These are phyloP conservation scores for Myochromella boudieri DNA, from an alignment of 768 basidiomycete genomes.

Conservation along the genomic window DNA sequence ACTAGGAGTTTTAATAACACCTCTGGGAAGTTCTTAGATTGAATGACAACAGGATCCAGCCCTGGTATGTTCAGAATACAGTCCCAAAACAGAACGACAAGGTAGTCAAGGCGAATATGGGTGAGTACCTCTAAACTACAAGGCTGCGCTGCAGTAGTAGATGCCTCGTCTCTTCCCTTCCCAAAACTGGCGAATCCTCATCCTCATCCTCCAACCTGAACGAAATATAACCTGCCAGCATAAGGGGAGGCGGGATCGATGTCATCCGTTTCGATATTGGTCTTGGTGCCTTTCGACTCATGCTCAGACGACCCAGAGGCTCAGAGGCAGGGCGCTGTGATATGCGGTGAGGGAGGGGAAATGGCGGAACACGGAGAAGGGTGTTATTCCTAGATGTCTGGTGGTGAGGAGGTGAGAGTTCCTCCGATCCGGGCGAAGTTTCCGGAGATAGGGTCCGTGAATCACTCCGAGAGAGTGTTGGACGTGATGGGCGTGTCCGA, in stretches of 20 bases:
- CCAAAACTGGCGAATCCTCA: slow-evolving; percentile 3
- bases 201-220: neutral
- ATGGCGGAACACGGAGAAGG: slow-evolving; percentile 9
- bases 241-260: slow-evolving; percentile 7
- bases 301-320: neutral
- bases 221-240: neutral
- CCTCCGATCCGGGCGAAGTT: neutral
- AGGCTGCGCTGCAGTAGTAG: too few relatives aligned
- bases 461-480: neutral
- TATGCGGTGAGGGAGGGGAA: slow-evolving; percentile 9
- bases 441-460: neutral
- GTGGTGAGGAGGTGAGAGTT: neutral
- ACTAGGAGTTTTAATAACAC: too few relatives aligned
- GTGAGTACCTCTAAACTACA: too few relatives aligned
- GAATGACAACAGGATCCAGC: too few relatives aligned
- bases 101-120: too few relatives aligned
- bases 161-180: slow-evolving; percentile 1
- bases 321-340: slow-evolving; percentile 2
- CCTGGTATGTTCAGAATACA: too few relatives aligned
- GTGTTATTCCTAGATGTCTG: slow-evolving; percentile 6
- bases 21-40: too few relatives aligned
- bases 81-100: too few relatives aligned
- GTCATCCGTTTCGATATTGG: neutral
- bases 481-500: neutral
- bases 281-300: neutral